Conservation (phyloP, 345 rosid species). For the Gossypium thurberi region DNA sequence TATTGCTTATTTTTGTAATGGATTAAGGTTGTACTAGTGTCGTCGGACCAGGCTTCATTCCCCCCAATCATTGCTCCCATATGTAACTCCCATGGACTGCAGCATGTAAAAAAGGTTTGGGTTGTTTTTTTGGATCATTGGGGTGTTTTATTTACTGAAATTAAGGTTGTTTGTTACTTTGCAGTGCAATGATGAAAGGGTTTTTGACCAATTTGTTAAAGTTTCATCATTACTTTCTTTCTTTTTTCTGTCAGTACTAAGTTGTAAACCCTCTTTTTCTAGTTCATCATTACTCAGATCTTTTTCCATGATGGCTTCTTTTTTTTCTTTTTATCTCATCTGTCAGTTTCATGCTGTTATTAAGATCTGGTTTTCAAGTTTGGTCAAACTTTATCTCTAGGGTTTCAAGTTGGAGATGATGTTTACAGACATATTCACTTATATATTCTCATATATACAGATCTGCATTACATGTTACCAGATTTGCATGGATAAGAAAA, state of each 20-base stretch:
- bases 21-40: slow-evolving; percentile 29
- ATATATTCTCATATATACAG: background rate
- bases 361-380: slow-evolving; percentile 36
- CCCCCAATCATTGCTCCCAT: slow-evolving; percentile 63
- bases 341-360: slow-evolving; percentile 33
- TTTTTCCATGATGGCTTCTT: slow-evolving; percentile 31
- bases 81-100: background rate
- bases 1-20: background rate
- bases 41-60: slow-evolving; percentile 99
- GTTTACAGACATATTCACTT: background rate
- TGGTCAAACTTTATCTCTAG: slow-evolving; percentile 16
- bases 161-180: slow-evolving; percentile 1
- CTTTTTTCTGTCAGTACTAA: slow-evolving; percentile 20
- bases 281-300: slow-evolving; percentile 24
- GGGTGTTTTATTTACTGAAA: slow-evolving; percentile 2
- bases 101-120: slow-evolving; percentile 33
- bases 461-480: background rate
- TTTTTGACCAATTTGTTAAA: slow-evolving; percentile 37
- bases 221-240: slow-evolving; percentile 47
- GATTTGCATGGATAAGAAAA: background rate
- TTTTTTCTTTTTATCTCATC: slow-evolving; percentile 25
- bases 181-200: slow-evolving; percentile 54
- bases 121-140: background rate
- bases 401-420: slow-evolving; percentile 19
- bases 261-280: slow-evolving; percentile 18